phyloP scores from a whole-genome alignment of 768 basidiomycete genomes.

The Holtermannia corniformis region DNA sequence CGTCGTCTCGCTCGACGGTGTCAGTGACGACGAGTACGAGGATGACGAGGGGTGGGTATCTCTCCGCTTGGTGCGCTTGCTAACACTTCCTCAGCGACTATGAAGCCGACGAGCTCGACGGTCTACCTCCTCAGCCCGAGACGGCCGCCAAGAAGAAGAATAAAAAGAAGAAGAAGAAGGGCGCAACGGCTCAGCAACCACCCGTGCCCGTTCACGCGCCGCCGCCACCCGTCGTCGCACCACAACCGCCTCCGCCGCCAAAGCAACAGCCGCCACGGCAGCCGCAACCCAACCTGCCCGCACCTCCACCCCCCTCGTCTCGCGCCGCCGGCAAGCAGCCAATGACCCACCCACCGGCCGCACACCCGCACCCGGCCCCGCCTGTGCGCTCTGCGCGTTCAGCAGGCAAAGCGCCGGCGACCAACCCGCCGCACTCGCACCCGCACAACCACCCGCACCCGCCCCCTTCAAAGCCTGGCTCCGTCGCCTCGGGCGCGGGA shows the following conservation, averaged over 20 bases:
- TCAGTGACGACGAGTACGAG: conserved; percentile 23
- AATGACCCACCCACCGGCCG: conserved; percentile 56
- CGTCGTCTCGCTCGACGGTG: conserved; percentile 6
- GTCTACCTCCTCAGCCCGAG: conserved; percentile 19
- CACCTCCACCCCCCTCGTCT: conserved; percentile 56
- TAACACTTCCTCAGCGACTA: conserved; percentile 8
- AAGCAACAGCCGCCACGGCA: conserved; percentile 16
- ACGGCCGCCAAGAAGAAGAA: conserved; percentile 45
- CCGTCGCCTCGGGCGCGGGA: conserved; percentile 13
- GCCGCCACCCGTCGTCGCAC: conserved; percentile 18
- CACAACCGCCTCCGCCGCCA: conserved; percentile 36
- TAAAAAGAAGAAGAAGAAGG: conserved; percentile 48
- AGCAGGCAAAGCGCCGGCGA: conserved; percentile 42
- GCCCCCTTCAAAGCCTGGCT: conserved; percentile 28
- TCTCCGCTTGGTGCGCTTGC: neutral
- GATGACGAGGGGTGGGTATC: conserved; percentile 16
- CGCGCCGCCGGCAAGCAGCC: conserved; percentile 88
- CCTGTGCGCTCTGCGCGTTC: conserved; percentile 40
- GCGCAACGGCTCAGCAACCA: conserved; percentile 14
- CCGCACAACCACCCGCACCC: conserved; percentile 49
- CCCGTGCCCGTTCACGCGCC: neutral
- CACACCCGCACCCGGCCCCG: conserved; percentile 8
- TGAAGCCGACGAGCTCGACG: conserved; percentile 24
- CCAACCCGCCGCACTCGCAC: conserved; percentile 20
- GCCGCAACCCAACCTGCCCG: conserved; percentile 31